These are phyloP conservation scores for Ophiosphaerella korrae DNA, from an alignment of 2,329 filamentous ascomycete genomes.

Conservation along the genomic window DNA sequence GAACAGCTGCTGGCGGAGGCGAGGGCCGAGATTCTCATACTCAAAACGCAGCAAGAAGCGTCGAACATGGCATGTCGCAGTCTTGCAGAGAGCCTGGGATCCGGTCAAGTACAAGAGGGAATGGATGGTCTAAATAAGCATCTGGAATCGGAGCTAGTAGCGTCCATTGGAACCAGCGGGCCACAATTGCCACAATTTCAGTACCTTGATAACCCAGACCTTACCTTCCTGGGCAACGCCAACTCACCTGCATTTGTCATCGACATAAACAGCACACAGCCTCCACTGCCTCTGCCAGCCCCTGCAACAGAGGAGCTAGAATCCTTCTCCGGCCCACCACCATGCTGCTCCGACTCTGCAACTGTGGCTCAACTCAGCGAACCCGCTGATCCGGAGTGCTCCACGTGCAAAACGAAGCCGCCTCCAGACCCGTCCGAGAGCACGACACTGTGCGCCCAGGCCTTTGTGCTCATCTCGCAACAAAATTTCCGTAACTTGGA, in stretches of 20 bases:
- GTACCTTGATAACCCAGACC: slow-evolving; percentile 12
- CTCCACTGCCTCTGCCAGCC: slow-evolving; percentile 2
- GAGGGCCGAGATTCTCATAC: slow-evolving; percentile 29
- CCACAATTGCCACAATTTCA: slow-evolving; percentile 4
- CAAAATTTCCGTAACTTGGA: slow-evolving; percentile 43
- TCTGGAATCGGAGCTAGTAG: neutral
- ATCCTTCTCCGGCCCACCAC: slow-evolving; percentile 21
- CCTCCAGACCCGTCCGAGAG: slow-evolving; percentile 33
- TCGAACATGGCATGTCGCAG: slow-evolving; percentile 10
- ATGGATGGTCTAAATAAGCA: neutral
- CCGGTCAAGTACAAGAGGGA: neutral
- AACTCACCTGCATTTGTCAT: slow-evolving; percentile 2
- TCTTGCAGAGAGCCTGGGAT: neutral
- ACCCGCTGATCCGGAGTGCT: slow-evolving; percentile 29
- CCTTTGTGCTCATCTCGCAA: slow-evolving; percentile 41
- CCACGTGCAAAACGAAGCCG: slow-evolving; percentile 31
- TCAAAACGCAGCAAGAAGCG: slow-evolving; percentile 25
- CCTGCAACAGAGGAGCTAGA: neutral
- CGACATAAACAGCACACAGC: slow-evolving; percentile 1
- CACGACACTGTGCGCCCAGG: slow-evolving; percentile 43
- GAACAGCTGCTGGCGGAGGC: slow-evolving; percentile 33
- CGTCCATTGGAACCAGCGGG: neutral
- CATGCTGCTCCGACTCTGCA: slow-evolving; percentile 28
- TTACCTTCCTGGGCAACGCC: slow-evolving; percentile 15
- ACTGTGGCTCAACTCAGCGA: slow-evolving; percentile 1